Evolutionary conservation across 805 yeast genomes (phyloP).

Genomic region (Wickerhamiella allomyrinae): DNA sequence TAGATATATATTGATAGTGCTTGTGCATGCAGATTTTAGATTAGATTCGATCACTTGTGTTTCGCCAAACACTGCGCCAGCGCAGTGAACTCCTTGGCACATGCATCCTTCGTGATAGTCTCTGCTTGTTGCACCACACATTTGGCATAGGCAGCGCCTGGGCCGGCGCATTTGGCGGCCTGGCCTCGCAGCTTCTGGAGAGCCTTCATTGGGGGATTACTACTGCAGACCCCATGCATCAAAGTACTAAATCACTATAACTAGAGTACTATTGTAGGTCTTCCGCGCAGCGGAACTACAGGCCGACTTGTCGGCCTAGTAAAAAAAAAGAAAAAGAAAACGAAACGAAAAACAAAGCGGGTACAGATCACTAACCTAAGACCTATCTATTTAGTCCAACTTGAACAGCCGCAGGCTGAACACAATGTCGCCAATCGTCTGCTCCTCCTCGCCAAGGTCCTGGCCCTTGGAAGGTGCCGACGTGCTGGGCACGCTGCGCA

Average conservation of each 20-base stretch:
- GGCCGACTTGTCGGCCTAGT: no score
- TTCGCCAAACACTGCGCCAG: slow-evolving; percentile 13
- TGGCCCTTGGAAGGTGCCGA: slow-evolving; percentile 30
- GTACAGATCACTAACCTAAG: background rate
- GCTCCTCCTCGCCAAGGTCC: slow-evolving; percentile 79
- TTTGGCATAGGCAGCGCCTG: slow-evolving; percentile 13
- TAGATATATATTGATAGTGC: no score
- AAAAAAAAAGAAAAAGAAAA: no score
- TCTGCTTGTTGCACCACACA: slow-evolving; percentile 16
- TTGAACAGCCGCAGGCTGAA: slow-evolving; percentile 66
- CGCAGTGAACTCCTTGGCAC: slow-evolving; percentile 15
- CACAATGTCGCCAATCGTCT: slow-evolving; percentile 58
- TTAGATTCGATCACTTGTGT: background rate
- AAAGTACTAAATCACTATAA: no score
- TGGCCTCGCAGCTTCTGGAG: slow-evolving; percentile 10
- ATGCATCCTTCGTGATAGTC: slow-evolving; percentile 10
- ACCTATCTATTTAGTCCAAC: slow-evolving; percentile 21
- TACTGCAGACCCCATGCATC: no score
- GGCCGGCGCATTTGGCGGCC: slow-evolving; percentile 13
- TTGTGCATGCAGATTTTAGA: no score
- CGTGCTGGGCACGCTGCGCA: slow-evolving; percentile 48
- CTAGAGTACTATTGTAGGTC: no score
- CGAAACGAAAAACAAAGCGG: no score
- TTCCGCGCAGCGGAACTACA: no score
- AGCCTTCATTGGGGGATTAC: slow-evolving; percentile 9